Evolutionary conservation across 2,329 filamentous ascomycete genomes (phyloP), one percentile per base, ranked within the genome.

Genomic region (Penicillium glabrum): DNA sequence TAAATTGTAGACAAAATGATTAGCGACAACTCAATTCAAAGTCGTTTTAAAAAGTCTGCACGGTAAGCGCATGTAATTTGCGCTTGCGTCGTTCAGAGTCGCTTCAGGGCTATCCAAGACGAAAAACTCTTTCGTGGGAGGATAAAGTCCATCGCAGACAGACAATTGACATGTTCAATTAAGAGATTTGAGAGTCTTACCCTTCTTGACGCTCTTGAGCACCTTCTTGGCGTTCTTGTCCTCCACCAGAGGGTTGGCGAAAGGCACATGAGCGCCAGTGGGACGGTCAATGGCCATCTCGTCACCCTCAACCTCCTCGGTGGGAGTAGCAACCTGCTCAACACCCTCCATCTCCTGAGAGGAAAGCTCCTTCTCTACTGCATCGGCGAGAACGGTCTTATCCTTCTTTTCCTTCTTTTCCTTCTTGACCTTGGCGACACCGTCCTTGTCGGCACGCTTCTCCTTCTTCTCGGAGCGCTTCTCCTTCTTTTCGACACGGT

Each of bases 181-280:
- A 13, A 11, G 33, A 23, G 14, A 21, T 27, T 9, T 16, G 16
- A 39, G 2, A 24, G 59, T n/a, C 71, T 62, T 72, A 79, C 78
- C 77, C 69, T 81, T 81, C 73, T 80, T 81, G n/a, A 81, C 78
- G 51, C 74, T 74, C 73, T 80, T 81, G 52, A 81, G 69, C 46
- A 79, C 76, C 72, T 81, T 81, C 75, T 80, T 81, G 57, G 75
- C 77, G 53, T 71, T 69, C 73, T 81, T 81, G 56, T 81, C 79
- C 61, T 81, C 79, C 5, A 77, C 78, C 65, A 81, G 65, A 52
- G 79, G 79, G 62, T 77, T 76, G 61, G 79, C 79, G 65, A 81
- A 81, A 11, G 79, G 79, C 59, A 81, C 79, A 52, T 80, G 64
- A 37, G 79, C 77, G 45, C 79, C 79, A 53, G 79, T 60, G 51